These are phyloP conservation scores for Cotoneaster glaucophyllus DNA, from an alignment of 306 rosid species.

Conservation along the genomic window DNA sequence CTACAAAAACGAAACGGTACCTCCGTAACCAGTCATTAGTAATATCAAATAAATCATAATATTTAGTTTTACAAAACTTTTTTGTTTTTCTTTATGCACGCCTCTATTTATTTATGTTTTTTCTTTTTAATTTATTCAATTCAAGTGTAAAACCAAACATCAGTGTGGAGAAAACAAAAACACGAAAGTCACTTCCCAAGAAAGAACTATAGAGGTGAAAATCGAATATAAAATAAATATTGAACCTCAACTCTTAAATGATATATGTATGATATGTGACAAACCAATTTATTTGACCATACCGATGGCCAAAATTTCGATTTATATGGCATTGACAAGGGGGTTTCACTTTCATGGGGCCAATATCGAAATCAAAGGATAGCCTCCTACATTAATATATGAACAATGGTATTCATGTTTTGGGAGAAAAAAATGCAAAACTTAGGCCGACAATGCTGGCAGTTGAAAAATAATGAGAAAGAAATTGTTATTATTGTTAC, in stretches of 20 bases:
- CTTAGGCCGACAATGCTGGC: constrained; percentile 5
- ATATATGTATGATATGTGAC: neutral
- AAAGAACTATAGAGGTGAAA: neutral
- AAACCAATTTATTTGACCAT: neutral
- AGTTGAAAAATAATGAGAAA: constrained; percentile 21
- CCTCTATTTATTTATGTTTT: neutral
- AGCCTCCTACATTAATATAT: neutral
- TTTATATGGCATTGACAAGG: neutral
- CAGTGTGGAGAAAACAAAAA: too few species aligned
- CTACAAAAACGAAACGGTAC: too few species aligned
- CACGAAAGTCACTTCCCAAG: too few species aligned
- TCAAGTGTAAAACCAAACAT: too few species aligned
- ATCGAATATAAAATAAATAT: neutral
- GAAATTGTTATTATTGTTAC: constrained; percentile 2
- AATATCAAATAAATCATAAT: too few species aligned
- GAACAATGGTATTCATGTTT: constrained; percentile 16
- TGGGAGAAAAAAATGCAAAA: neutral
- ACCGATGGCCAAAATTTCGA: neutral
- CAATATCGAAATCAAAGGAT: constrained; percentile 16
- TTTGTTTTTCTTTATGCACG: neutral
- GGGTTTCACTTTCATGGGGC: constrained; percentile 3
- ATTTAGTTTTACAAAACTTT: neutral
- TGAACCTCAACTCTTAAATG: neutral
- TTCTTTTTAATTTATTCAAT: neutral
- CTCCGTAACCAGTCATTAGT: too few species aligned